These are phyloP conservation scores for Themeda triandra DNA, from an alignment of 176 grass and related monocot species.

Conservation along the genomic window DNA sequence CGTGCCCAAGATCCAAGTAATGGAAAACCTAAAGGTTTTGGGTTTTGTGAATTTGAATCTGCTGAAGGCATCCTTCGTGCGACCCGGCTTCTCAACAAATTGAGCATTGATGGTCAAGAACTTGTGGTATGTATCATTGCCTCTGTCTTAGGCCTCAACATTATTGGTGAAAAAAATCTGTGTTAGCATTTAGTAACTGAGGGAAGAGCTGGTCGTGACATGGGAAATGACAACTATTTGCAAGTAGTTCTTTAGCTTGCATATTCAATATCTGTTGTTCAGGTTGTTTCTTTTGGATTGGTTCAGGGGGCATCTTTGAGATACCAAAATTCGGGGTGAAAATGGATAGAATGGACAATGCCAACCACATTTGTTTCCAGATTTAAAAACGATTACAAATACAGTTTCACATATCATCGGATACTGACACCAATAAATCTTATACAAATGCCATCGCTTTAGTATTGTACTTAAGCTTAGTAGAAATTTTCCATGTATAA, in stretches of 20 bases:
- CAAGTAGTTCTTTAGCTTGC: background rate
- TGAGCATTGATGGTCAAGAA: conserved; percentile 94
- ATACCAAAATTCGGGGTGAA: background rate
- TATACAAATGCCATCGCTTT: background rate
- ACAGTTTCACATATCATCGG: background rate
- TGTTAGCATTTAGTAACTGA: conserved; percentile 1
- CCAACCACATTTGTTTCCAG: background rate
- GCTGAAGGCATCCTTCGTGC: conserved; percentile 92
- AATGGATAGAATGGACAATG: background rate
- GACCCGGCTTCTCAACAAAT: conserved; percentile 79
- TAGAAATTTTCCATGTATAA: background rate
- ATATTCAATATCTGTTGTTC: background rate
- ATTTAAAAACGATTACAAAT: background rate
- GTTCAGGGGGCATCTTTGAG: background rate
- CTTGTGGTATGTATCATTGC: conserved; percentile 66
- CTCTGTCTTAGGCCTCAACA: background rate
- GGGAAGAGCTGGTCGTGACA: background rate
- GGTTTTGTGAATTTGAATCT: conserved; percentile 98
- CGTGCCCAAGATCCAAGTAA: conserved; percentile 94
- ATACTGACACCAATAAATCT: background rate
- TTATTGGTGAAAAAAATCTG: background rate
- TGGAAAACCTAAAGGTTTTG: conserved; percentile 84
- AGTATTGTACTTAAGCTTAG: background rate
- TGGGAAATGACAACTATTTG: background rate
- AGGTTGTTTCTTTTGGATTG: background rate